Conservation (phyloP, 176 grass and related monocot genomes). For the Carex myosuroides region DNA sequence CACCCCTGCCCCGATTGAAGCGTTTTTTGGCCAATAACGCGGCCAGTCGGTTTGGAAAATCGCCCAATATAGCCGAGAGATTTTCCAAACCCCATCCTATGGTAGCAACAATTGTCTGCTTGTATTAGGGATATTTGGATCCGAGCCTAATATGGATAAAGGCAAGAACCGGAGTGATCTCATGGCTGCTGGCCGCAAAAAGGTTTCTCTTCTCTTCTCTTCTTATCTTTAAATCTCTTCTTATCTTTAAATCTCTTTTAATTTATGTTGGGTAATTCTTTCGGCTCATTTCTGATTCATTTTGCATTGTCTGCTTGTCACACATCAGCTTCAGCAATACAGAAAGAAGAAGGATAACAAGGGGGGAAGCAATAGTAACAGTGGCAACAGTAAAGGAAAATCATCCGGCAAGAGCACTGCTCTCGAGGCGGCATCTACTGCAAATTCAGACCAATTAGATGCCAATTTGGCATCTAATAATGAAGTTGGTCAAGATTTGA, state of each 20-base stretch:
- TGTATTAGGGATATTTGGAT: slow-evolving; percentile 10
- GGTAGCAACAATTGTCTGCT: too few relatives aligned
- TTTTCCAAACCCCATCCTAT: too few relatives aligned
- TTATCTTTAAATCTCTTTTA: not conserved
- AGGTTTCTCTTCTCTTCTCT: slow-evolving; percentile 23
- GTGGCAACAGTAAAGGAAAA: slow-evolving; percentile 23
- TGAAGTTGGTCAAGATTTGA: slow-evolving; percentile 28
- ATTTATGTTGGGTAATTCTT: not conserved
- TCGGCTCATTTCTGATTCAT: not conserved
- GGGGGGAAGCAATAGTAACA: slow-evolving; percentile 24
- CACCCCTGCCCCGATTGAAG: not conserved
- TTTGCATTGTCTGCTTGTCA: slow-evolving; percentile 15
- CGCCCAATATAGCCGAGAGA: too few relatives aligned
- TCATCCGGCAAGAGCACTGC: slow-evolving; percentile 39
- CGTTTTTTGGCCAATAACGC: not conserved
- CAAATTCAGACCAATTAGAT: slow-evolving; percentile 14
- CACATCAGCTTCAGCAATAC: slow-evolving; percentile 72
- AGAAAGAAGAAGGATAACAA: slow-evolving; percentile 93
- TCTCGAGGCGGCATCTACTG: slow-evolving; percentile 18
- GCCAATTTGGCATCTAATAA: slow-evolving; percentile 28
- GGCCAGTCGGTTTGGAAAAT: not conserved
- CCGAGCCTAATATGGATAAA: slow-evolving; percentile 35
- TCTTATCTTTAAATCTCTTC: not conserved
- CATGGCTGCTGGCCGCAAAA: slow-evolving; percentile 79
- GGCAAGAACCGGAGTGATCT: slow-evolving; percentile 65